These are phyloP conservation scores for Naganishia friedmannii DNA, from an alignment of 768 basidiomycete genomes.

Conservation along the genomic window DNA sequence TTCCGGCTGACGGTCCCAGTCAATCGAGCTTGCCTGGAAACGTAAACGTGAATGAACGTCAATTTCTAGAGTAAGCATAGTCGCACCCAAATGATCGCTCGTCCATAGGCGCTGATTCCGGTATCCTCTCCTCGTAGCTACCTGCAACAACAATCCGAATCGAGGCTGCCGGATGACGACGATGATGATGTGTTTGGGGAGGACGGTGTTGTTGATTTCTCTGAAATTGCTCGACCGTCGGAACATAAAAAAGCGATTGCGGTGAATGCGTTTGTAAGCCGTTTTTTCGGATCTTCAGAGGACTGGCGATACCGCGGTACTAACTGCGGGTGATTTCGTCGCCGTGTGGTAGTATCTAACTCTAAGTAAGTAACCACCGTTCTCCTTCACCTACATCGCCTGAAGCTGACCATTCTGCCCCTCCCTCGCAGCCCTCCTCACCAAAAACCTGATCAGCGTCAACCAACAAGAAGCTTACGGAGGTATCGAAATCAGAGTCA, in stretches of 20 bases:
- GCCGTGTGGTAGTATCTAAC: neutral
- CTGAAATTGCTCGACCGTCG: slow-evolving; percentile 5
- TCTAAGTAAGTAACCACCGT: neutral
- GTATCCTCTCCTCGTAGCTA: neutral
- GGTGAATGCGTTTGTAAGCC: slow-evolving; percentile 18
- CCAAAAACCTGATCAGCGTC: slow-evolving; percentile 21
- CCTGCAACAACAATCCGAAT: neutral
- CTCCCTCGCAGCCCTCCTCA: neutral
- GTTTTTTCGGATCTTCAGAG: neutral
- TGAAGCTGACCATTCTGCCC: neutral
- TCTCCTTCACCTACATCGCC: neutral
- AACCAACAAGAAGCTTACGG: slow-evolving; percentile 3
- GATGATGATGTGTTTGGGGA: slow-evolving; percentile 9
- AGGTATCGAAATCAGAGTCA: slow-evolving; percentile 11
- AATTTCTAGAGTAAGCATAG: slow-evolving; percentile 10
- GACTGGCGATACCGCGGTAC: no score
- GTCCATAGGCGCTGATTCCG: neutral
- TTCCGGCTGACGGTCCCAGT: neutral
- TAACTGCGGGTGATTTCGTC: no score
- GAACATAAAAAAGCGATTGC: slow-evolving; percentile 20
- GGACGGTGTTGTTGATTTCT: neutral
- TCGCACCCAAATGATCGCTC: neutral
- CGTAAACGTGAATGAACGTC: slow-evolving; percentile 13
- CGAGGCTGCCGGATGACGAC: slow-evolving; percentile 8
- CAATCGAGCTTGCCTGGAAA: slow-evolving; percentile 16